Evolutionary conservation across 768 basidiomycete genomes (phyloP).

Genomic region (Grammothele lineata): DNA sequence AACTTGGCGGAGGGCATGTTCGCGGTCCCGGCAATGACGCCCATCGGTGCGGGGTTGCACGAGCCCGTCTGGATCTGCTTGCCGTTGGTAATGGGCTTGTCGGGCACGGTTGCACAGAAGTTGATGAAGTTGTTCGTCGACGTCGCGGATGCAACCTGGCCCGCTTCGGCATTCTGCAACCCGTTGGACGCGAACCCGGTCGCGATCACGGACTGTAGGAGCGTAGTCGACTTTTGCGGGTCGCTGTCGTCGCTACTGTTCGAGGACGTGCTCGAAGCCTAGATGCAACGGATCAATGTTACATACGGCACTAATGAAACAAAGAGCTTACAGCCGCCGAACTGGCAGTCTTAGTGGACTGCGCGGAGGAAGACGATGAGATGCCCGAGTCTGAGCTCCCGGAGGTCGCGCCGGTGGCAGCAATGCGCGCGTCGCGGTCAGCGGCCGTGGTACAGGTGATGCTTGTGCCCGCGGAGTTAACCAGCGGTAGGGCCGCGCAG

Average conservation of each 20-base stretch:
- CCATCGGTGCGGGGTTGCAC: slow-evolving; percentile 62
- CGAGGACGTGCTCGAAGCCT: slow-evolving; percentile 2
- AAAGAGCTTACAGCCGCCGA: slow-evolving; percentile 16
- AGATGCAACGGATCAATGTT: too few relatives aligned
- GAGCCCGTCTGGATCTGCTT: slow-evolving; percentile 46
- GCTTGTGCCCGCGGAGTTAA: slow-evolving; percentile 44
- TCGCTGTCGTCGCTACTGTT: slow-evolving; percentile 25
- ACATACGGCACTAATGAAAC: too few relatives aligned
- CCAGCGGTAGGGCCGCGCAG: slow-evolving; percentile 45
- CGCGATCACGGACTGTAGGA: slow-evolving; percentile 48
- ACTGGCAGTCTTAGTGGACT: neutral
- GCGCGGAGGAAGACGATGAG: neutral
- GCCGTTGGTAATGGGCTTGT: slow-evolving; percentile 59
- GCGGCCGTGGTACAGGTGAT: slow-evolving; percentile 48
- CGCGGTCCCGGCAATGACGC: slow-evolving; percentile 44
- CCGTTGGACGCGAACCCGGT: slow-evolving; percentile 54
- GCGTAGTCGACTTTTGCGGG: slow-evolving; percentile 42
- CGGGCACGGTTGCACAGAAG: slow-evolving; percentile 46
- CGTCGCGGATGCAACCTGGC: slow-evolving; percentile 53
- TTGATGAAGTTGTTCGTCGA: slow-evolving; percentile 77
- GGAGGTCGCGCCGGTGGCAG: slow-evolving; percentile 28
- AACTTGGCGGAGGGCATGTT: slow-evolving; percentile 58
- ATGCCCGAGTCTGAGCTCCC: neutral
- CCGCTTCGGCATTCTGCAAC: slow-evolving; percentile 29
- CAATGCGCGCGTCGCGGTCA: slow-evolving; percentile 45